Conservation (phyloP, 768 basidiomycete species). For the Lactifluus volemus region DNA sequence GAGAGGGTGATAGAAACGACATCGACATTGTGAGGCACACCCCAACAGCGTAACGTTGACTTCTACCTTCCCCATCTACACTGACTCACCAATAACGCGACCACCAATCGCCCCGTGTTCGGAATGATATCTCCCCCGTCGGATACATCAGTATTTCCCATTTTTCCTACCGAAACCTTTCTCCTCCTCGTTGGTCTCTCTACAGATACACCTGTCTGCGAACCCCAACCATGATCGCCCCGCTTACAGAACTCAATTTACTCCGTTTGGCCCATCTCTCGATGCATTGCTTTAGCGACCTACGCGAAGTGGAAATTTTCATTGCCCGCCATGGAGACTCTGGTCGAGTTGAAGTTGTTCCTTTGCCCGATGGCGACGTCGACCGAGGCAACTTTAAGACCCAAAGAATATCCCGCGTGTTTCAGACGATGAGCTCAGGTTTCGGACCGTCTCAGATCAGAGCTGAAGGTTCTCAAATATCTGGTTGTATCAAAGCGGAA, state of each 20-base stretch:
- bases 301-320: neutral
- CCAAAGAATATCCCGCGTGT: too few species aligned
- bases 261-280: slow-evolving; percentile 1
- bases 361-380: too few species aligned
- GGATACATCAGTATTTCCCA: too few species aligned
- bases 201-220: slow-evolving; percentile 1
- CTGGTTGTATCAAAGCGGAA: neutral
- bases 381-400: too few species aligned
- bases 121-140: neutral
- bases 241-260: neutral
- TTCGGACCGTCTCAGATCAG: slow-evolving; percentile 2
- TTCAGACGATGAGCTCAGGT: neutral
- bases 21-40: too few species aligned
- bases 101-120: neutral
- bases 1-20: too few species aligned
- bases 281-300: neutral
- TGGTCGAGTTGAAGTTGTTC: too few species aligned
- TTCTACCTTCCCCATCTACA: too few species aligned
- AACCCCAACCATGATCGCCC: neutral
- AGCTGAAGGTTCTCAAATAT: neutral
- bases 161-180: neutral
- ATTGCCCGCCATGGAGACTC: too few species aligned
- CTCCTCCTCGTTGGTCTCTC: slow-evolving; percentile 2
- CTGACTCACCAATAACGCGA: neutral
- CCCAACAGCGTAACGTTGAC: too few species aligned